Base-by-base conservation (phyloP, 192 early-diverging fungal species). In the Kickxella alabastrina region DNA sequence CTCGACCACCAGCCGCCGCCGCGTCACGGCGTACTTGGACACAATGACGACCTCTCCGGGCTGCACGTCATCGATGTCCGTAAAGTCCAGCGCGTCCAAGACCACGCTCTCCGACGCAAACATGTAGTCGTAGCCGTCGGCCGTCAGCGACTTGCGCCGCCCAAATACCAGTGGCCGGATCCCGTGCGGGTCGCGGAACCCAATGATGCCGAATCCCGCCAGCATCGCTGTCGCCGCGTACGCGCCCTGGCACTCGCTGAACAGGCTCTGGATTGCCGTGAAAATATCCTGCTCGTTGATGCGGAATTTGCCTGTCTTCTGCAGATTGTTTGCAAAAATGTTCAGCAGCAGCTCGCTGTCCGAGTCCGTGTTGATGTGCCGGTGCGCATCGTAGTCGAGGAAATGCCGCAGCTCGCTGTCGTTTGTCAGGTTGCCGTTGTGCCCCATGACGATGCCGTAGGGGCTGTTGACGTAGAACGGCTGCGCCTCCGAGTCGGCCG, bases 401-500 rank as follows among this genome's bases (percentile, higher is more conserved):
- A 90, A 98, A 22, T 82, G 76, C 54, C 85, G 82, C 53, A 99
- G 79, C 55, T 97, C 92, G 24, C 65, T 72, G 31, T 95, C 87
- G 75, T 99, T 99, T 22, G 92, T 94, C 59, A 99, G 75, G 70
- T 98, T 99, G 32, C 97, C 97, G 68, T 99, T 99, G 66, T 99
- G 97, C 23, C 89, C 95, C 59, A 97, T 82, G 17, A 87, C 91
- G 36, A 99, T 85, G 27, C 97, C 97, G 62, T 99, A 99, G 13
- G 97, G 97, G 62, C 87, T 90, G 85, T 99, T 99, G 62, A 99
- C 97, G 65, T 98, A 99, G 68, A 99, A 98, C 37, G 97, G 95
- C 77, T 99, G 97, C 21, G 97, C 93, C 73, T 99, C 97, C 10
- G 94, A 91, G 34, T 77, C 85, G 10, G 95, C 93, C 6, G 97